Evolutionary conservation across 2,329 filamentous ascomycete species (phyloP).

Genomic region (Paraphaeosphaeria sporulosa): DNA sequence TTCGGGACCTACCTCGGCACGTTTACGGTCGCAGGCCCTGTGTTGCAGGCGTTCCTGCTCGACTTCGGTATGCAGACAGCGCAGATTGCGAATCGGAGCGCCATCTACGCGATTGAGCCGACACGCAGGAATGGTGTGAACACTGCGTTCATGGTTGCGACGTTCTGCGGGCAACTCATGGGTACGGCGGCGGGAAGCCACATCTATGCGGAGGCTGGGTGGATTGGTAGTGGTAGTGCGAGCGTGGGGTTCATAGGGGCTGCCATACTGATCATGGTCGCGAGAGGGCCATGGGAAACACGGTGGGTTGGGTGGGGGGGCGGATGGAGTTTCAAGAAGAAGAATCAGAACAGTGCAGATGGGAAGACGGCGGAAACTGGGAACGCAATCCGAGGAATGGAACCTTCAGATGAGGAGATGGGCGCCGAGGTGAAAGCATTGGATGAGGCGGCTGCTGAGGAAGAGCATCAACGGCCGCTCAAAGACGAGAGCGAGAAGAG

Average conservation of each 20-base stretch:
- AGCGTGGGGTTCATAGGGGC: slow-evolving; percentile 63
- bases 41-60: slow-evolving; percentile 73
- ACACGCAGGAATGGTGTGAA: slow-evolving; percentile 78
- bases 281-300: slow-evolving; percentile 63
- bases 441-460: slow-evolving; percentile 41
- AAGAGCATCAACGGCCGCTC: slow-evolving; percentile 31
- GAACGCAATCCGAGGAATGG: slow-evolving; percentile 18
- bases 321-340: slow-evolving; percentile 60
- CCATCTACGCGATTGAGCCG: slow-evolving; percentile 75
- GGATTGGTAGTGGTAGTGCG: slow-evolving; percentile 64
- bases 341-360: slow-evolving; percentile 50
- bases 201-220: slow-evolving; percentile 64
- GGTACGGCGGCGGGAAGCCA: slow-evolving; percentile 65
- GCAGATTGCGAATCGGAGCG: slow-evolving; percentile 75
- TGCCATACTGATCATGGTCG: slow-evolving; percentile 56
- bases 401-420: slow-evolving; percentile 30
- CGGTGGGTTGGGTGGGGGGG: slow-evolving; percentile 69
- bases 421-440: slow-evolving; percentile 29
- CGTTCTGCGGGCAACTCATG: slow-evolving; percentile 77
- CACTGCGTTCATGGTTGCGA: slow-evolving; percentile 80
- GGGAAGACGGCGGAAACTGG: slow-evolving; percentile 42
- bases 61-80: slow-evolving; percentile 77
- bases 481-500: slow-evolving; percentile 20
- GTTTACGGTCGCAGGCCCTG: slow-evolving; percentile 72
- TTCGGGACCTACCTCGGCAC: slow-evolving; percentile 74